A percentile compares a stretch with the other conserved stretches of the same genome.
phyloP scores from a whole-genome alignment of 176 grass and related monocot genomes.

The Phyllostachys edulis region DNA sequence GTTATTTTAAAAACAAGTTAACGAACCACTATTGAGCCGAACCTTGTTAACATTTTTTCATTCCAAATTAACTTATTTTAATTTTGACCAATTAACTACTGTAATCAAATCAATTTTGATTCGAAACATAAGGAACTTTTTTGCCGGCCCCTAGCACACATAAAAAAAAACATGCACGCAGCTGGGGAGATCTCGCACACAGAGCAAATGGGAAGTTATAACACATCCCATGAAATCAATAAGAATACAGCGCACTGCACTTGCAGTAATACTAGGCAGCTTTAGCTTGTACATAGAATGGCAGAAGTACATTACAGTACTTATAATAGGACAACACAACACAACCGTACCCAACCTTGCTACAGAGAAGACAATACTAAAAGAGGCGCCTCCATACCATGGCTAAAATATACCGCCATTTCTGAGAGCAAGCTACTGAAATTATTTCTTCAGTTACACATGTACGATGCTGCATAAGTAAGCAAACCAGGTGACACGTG shows the following conservation, averaged over 20 bases:
- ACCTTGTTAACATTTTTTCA: too few relatives aligned
- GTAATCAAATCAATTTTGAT: too few relatives aligned
- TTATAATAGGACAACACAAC: background rate
- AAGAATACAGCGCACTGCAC: background rate
- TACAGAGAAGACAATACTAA: conserved; percentile 40
- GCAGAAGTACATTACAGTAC: background rate
- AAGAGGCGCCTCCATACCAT: background rate
- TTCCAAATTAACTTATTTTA: too few relatives aligned
- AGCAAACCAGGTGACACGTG: background rate
- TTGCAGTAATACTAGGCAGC: background rate
- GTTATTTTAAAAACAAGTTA: too few relatives aligned
- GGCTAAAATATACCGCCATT: conserved; percentile 48
- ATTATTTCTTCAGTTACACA: background rate
- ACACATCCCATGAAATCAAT: too few relatives aligned
- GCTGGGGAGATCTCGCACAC: background rate
- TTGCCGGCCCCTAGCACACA: too few relatives aligned
- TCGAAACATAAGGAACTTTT: too few relatives aligned
- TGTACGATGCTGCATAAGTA: too few relatives aligned
- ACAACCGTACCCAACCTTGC: background rate
- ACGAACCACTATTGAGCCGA: too few relatives aligned
- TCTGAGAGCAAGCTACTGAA: background rate
- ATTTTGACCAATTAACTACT: too few relatives aligned
- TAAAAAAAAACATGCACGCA: background rate
- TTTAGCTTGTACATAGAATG: background rate
- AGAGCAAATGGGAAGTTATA: background rate